These are phyloP conservation scores for Balansia obtecta DNA, from an alignment of 2,329 filamentous ascomycete species.

Conservation along the genomic window DNA sequence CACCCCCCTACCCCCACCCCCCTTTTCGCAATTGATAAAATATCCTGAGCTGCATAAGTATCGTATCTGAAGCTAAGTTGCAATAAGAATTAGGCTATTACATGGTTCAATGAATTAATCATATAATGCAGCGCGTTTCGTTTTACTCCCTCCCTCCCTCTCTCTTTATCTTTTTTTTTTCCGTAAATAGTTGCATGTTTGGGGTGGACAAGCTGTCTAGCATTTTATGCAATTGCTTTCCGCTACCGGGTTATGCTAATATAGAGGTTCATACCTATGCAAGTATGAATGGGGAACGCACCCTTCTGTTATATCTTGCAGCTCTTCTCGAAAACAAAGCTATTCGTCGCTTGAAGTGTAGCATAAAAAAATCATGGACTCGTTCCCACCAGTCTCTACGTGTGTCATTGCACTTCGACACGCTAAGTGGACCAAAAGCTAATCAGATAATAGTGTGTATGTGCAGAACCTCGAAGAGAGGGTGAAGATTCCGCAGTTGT, in stretches of 20 bases:
- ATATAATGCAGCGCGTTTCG: too few species aligned
- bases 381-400: conserved; percentile 42
- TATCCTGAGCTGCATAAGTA: too few species aligned
- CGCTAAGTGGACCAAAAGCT: conserved; percentile 27
- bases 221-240: not conserved
- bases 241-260: not conserved
- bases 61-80: too few species aligned
- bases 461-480: conserved; percentile 85
- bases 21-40: too few species aligned
- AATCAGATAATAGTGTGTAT: conserved; percentile 41
- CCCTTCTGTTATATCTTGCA: not conserved
- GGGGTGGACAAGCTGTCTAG: not conserved
- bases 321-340: not conserved
- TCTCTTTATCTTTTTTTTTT: too few species aligned
- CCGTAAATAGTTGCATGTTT: not conserved
- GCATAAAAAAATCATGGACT: not conserved
- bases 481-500: conserved; percentile 69
- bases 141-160: too few species aligned
- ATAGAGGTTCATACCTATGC: not conserved
- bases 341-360: not conserved
- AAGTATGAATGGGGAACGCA: not conserved
- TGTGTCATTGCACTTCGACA: conserved; percentile 65
- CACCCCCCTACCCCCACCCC: too few species aligned
- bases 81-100: too few species aligned
- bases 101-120: too few species aligned